These are phyloP conservation scores for Lactarius evosmus DNA, from an alignment of 768 basidiomycete species.

Conservation along the genomic window DNA sequence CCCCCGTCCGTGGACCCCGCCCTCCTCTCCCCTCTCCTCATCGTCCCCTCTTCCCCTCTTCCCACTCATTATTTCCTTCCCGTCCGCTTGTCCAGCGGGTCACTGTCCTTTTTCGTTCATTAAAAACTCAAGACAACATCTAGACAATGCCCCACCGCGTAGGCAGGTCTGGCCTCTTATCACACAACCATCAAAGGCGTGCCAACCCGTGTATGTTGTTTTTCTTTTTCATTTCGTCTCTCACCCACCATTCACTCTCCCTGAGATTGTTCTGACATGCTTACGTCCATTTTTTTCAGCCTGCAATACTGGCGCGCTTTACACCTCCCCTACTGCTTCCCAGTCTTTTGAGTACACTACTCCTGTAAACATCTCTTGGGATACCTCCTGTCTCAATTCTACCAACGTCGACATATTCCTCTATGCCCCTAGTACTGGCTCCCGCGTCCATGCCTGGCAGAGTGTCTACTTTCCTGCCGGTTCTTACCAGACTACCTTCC, in stretches of 20 bases:
- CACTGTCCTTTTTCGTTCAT: constrained; percentile 25
- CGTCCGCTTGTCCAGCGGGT: constrained; percentile 24
- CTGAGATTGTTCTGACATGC: not conserved
- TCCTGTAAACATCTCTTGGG: constrained; percentile 61
- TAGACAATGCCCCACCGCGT: constrained; percentile 12
- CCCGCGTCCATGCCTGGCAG: constrained; percentile 57
- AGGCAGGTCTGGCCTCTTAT: constrained; percentile 6
- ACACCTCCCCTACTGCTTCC: constrained; percentile 51
- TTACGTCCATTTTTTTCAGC: constrained; percentile 32
- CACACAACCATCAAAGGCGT: constrained; percentile 11
- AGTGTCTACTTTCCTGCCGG: constrained; percentile 49
- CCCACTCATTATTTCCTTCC: constrained; percentile 2
- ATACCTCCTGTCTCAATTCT: constrained; percentile 53
- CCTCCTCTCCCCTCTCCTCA: not conserved
- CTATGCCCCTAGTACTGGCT: constrained; percentile 45
- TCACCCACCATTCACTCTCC: no score
- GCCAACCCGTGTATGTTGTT: constrained; percentile 5
- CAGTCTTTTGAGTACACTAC: constrained; percentile 45
- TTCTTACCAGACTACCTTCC: constrained; percentile 46
- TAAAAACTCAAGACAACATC: not conserved
- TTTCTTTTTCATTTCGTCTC: not conserved
- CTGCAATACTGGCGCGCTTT: constrained; percentile 60
- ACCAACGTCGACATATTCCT: constrained; percentile 65
- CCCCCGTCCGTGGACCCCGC: not conserved
- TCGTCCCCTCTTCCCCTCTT: not conserved